Evolutionary conservation across 805 yeast species (phyloP), one percentile per base, ranked within the genome.

Genomic region (Saccharomycopsis oosterbeekiorum): DNA sequence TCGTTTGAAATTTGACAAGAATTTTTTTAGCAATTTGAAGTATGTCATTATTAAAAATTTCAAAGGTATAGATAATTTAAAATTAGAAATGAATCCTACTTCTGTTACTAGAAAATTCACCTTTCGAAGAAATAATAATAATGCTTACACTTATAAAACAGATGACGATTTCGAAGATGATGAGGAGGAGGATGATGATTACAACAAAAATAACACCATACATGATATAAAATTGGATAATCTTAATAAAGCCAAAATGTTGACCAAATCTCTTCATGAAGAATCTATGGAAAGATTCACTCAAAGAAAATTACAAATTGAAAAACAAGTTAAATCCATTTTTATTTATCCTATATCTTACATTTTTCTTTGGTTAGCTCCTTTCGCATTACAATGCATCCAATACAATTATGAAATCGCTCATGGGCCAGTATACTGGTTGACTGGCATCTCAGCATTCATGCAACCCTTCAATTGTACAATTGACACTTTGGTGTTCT

Each of bases 331-430:
- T 80, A 84, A 84, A 67, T 78, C 86, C 39, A 85, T 91, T 56
- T 89, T 91, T 71, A 78, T 91, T 55, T 91, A 91, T 70, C 97
- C 97, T 2, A 74, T 86, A 51, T 86, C 96, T 1, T 91, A 89
- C 71, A 77, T 89, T 62, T 76, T 87, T 34, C 72, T 90, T 56
- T 91, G 97, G 97, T 69, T 86, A 21, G 85, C 88, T 65, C 97
- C 97, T 1, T 80, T 89, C 63, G 79, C 85, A 4, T 76, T 82
- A 41, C 88, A 86, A 67, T 76, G 83, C 60, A 77, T 89, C 10
- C 84, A 81, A 67, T 75, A 79, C 66, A 74, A 76, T 43, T 74
- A 78, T 66, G 83, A 80, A 61, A 70, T 78, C 21, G 54, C 63
- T 1, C 76, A 79, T 62, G 81, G 82, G 1, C 82, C 86, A 1